phyloP scores from a whole-genome alignment of 345 rosid genomes.

The Dipteronia dyeriana region DNA sequence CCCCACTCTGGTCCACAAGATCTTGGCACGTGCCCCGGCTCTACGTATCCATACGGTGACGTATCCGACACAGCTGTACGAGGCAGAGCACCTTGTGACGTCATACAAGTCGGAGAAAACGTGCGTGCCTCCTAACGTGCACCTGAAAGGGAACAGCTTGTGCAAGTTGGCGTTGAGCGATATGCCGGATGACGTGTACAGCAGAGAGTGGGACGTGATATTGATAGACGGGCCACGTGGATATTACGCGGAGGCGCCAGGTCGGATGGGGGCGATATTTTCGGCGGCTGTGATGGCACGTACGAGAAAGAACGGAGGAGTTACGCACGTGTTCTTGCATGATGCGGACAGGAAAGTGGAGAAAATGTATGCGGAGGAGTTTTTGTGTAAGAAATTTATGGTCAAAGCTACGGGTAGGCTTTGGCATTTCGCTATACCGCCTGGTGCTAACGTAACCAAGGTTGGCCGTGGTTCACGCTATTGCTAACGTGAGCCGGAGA shows the following conservation, averaged over 20 bases:
- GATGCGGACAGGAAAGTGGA: slow-evolving; percentile 62
- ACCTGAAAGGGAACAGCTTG: slow-evolving; percentile 29
- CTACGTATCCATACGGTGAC: slow-evolving; percentile 38
- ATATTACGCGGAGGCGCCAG: slow-evolving; percentile 54
- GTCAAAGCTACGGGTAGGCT: slow-evolving; percentile 46
- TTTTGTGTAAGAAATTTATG: slow-evolving; percentile 45
- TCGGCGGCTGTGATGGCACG: slow-evolving; percentile 62
- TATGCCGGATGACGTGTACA: slow-evolving; percentile 51
- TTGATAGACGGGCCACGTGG: slow-evolving; percentile 67
- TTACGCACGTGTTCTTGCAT: slow-evolving; percentile 59
- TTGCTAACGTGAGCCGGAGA: neutral
- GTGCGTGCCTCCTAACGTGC: slow-evolving; percentile 36
- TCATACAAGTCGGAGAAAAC: slow-evolving; percentile 32
- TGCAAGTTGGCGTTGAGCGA: slow-evolving; percentile 46
- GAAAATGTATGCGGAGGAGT: slow-evolving; percentile 50
- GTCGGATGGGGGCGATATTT: slow-evolving; percentile 63
- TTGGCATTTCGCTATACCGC: slow-evolving; percentile 54
- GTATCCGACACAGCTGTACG: slow-evolving; percentile 48
- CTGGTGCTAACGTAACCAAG: slow-evolving; percentile 13
- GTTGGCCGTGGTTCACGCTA: neutral
- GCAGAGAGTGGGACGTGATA: slow-evolving; percentile 59
- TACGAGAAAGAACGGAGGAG: slow-evolving; percentile 40
- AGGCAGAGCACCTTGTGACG: slow-evolving; percentile 44
- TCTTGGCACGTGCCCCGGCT: slow-evolving; percentile 30
- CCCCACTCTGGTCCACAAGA: slow-evolving; percentile 37